Percentiles rank a stretch among this genome's conserved stretches.
Conservation (phyloP, 176 grass and related monocot genomes). For the Oryza punctata region DNA sequence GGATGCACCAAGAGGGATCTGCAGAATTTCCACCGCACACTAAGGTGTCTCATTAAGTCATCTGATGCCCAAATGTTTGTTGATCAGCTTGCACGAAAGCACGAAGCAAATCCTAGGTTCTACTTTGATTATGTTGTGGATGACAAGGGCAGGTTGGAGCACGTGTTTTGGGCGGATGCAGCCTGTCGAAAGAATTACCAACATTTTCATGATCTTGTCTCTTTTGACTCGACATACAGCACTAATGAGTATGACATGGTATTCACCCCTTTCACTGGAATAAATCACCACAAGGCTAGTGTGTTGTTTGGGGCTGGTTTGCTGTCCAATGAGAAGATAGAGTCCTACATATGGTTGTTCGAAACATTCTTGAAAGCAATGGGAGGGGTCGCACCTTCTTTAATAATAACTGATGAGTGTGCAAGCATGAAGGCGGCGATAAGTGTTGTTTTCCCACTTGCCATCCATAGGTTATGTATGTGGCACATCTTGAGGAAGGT, state of each 20-base stretch:
- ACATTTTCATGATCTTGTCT: not conserved
- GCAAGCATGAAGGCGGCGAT: too few relatives aligned
- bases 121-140: not conserved
- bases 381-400: too few relatives aligned
- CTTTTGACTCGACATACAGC: not conserved
- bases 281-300: too few relatives aligned
- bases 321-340: too few relatives aligned
- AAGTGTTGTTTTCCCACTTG: too few relatives aligned
- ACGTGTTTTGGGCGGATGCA: not conserved
- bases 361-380: too few relatives aligned
- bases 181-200: not conserved
- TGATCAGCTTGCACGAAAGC: not conserved
- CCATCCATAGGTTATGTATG: too few relatives aligned
- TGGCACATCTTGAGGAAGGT: too few relatives aligned
- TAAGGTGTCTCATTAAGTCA: not conserved
- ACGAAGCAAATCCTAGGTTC: not conserved
- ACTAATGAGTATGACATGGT: too few relatives aligned
- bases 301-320: not conserved
- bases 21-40: not conserved
- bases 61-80: not conserved
- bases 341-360: too few relatives aligned
- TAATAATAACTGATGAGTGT: too few relatives aligned
- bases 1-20: not conserved
- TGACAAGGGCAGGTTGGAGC: not conserved
- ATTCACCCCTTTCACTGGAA: too few relatives aligned